A percentile compares a stretch with the other conserved stretches of the same genome.
Conservation (phyloP, 768 basidiomycete species). For the Trametes villosa region DNA sequence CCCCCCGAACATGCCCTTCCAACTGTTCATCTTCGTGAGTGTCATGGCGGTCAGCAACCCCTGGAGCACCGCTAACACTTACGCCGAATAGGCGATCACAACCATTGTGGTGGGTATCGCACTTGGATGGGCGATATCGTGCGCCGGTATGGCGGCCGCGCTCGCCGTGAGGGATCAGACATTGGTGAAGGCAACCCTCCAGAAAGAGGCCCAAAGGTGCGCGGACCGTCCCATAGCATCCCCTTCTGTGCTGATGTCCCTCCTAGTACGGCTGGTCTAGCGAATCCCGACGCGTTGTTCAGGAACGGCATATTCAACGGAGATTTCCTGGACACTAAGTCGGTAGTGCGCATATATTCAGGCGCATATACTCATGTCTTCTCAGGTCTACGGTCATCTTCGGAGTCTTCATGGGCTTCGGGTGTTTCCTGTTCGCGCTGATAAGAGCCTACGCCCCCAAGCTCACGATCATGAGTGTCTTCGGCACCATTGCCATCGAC, state of each 20-base stretch:
- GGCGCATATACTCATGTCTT: background rate
- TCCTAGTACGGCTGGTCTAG: slow-evolving; percentile 38
- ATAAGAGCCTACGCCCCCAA: slow-evolving; percentile 52
- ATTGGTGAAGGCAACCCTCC: slow-evolving; percentile 34
- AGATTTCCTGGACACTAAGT: slow-evolving; percentile 51
- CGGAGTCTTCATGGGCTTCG: slow-evolving; percentile 54
- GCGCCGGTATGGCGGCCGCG: slow-evolving; percentile 56
- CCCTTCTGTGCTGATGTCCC: background rate
- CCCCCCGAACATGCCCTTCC: slow-evolving; percentile 53
- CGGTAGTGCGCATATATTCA: background rate
- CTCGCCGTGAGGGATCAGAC: slow-evolving; percentile 43
- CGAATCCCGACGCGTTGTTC: slow-evolving; percentile 44
- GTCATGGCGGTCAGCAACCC: background rate
- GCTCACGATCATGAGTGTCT: slow-evolving; percentile 48
- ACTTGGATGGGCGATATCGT: slow-evolving; percentile 59
- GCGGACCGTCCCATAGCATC: background rate
- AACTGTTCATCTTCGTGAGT: slow-evolving; percentile 53
- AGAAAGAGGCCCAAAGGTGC: slow-evolving; percentile 39
- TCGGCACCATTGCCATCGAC: slow-evolving; percentile 52
- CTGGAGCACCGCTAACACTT: background rate
- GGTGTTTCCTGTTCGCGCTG: slow-evolving; percentile 47
- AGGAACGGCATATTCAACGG: slow-evolving; percentile 51
- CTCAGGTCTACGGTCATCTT: slow-evolving; percentile 47
- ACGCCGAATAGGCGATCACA: slow-evolving; percentile 37
- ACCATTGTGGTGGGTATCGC: slow-evolving; percentile 52